These are phyloP conservation scores for Neurospora cerealis DNA, from an alignment of 495 filamentous ascomycete genomes.

Conservation along the genomic window DNA sequence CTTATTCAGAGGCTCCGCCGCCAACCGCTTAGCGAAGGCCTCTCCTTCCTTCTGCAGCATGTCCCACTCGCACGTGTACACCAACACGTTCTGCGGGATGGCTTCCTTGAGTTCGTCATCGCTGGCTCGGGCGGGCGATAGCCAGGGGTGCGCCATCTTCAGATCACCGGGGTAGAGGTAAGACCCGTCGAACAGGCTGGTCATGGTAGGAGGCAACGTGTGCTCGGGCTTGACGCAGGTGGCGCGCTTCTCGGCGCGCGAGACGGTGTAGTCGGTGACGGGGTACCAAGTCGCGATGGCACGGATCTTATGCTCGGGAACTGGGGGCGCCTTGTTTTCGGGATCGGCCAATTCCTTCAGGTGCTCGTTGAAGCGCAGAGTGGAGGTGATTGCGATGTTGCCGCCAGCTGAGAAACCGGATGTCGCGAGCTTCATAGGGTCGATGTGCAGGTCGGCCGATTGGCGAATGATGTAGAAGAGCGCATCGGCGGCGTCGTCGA, in stretches of 20 bases:
- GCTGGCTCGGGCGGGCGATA: slow-evolving; percentile 30
- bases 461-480: slow-evolving; percentile 54
- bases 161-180: slow-evolving; percentile 53
- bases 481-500: slow-evolving; percentile 67
- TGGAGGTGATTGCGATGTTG: slow-evolving; percentile 75
- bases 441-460: slow-evolving; percentile 39
- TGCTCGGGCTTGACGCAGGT: slow-evolving; percentile 54
- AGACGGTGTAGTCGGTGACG: slow-evolving; percentile 68
- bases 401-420: slow-evolving; percentile 84
- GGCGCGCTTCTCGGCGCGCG: slow-evolving; percentile 61
- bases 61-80: slow-evolving; percentile 86
- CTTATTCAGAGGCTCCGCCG: slow-evolving; percentile 47
- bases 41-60: slow-evolving; percentile 77
- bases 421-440: slow-evolving; percentile 47
- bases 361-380: slow-evolving; percentile 49
- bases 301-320: slow-evolving; percentile 24
- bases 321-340: background rate
- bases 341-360: slow-evolving; percentile 6
- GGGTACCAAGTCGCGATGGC: slow-evolving; percentile 70
- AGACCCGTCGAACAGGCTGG: slow-evolving; percentile 74
- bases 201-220: slow-evolving; percentile 63
- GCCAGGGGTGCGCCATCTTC: slow-evolving; percentile 21
- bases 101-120: slow-evolving; percentile 31
- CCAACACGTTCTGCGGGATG: slow-evolving; percentile 39
- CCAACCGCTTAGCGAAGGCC: slow-evolving; percentile 52